Conservation (phyloP, 176 grass and related monocot genomes). For the Phyllostachys edulis region DNA sequence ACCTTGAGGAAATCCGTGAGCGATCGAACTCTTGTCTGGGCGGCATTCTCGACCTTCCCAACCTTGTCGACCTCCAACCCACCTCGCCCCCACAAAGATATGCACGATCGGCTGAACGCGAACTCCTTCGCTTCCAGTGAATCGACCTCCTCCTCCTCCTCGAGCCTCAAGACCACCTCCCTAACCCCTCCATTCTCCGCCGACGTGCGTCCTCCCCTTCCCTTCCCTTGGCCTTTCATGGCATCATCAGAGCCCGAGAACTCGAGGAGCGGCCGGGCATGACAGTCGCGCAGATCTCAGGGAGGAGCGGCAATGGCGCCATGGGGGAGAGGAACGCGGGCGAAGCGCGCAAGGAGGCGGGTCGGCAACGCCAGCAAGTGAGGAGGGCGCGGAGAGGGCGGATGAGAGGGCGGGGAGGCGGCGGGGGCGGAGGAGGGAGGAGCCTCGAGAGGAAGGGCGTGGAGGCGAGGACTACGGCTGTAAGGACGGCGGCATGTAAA, state of each 20-base stretch:
- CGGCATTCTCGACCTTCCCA: conserved; percentile 65
- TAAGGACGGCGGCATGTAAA: conserved; percentile 59
- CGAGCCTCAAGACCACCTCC: conserved; percentile 62
- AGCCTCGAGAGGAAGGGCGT: conserved; percentile 63
- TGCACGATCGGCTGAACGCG: conserved; percentile 79
- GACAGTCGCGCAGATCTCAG: too few species aligned
- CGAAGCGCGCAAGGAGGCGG: conserved; percentile 46
- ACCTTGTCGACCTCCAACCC: conserved; percentile 47
- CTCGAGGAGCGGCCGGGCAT: conserved; percentile 66
- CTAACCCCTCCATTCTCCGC: conserved; percentile 49
- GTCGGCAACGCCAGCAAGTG: conserved; percentile 53
- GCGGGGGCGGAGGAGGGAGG: conserved; percentile 53
- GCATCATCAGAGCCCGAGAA: conserved; percentile 49
- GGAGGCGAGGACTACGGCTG: conserved; percentile 62
- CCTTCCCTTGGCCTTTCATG: conserved; percentile 54
- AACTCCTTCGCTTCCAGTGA: conserved; percentile 86
- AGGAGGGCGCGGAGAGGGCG: conserved; percentile 55
- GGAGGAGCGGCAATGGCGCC: conserved; percentile 53
- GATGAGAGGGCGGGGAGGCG: conserved; percentile 58
- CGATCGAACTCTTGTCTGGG: conserved; percentile 87
- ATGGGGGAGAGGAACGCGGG: conserved; percentile 70
- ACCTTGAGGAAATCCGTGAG: conserved; percentile 95
- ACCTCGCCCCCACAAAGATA: conserved; percentile 56
- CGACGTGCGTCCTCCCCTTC: conserved; percentile 67
- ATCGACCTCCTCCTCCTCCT: conserved; percentile 69